Base-by-base conservation (phyloP, 306 rosid species). In the Alnus rubra region DNA sequence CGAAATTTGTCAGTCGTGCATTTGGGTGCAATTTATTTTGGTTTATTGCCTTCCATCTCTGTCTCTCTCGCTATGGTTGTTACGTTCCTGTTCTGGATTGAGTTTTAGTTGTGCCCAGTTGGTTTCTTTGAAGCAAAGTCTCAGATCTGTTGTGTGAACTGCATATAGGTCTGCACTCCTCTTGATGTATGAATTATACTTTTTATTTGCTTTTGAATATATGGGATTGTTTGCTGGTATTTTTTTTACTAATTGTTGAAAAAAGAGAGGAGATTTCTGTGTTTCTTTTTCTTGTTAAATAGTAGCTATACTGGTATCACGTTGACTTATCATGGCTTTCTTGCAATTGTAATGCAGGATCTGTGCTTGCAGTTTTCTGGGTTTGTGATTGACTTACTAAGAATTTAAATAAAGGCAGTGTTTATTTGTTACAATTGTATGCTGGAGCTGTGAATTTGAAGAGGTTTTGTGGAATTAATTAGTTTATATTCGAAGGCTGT, bases 141-240 rank as follows among this genome's bases (percentile, higher is more conserved):
- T 74, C 89, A 86, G 90, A 91, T 91, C 93, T 79, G 80, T 63
- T 70, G 28, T 45, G 79, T 79, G 81, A 77, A 75, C 78, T 53
- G 28, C 16, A n/a, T 54, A 31, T 6, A 14, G 37, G 48, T 64
- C 39, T 53, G 51, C 47, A 58, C 81, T 83, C 45, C 33, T 53
- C 56, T 64, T 74, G 45, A 73, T 64, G 42, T 63, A 76, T 58
- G 75, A 9, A 12, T 19, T 53, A 45, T 39, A 56, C 28, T 59
- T 67, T 74, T 60, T 19, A 6, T 75, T 39, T 74, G 5, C 28
- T 82, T 68, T 80, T 75, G 52, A 6, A 14, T 52, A 84, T 72
- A 68, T 76, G 56, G 63, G 52, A 7, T 71, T 23, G 48, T 54
- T 62, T 71, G 39, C 64, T 44, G 50, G 49, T 44, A 31, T 54